Evolutionary conservation across 1,284 basidiomycete genomes (phyloP).

Genomic region (Sporisorium iseilematis-ciliati): DNA sequence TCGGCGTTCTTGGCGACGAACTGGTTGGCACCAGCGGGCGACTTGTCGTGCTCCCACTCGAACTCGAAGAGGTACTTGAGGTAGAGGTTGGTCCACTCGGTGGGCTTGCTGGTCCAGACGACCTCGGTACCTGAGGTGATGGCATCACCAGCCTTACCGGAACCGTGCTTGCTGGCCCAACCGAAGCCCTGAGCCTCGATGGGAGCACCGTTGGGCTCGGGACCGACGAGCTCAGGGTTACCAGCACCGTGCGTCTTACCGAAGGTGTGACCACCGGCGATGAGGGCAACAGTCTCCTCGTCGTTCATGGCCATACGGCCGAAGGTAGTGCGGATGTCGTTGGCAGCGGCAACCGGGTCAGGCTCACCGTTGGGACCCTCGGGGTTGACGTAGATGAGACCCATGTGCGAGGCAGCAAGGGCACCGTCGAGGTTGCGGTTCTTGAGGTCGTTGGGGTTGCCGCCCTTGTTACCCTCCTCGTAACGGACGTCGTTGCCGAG

Average conservation of each 20-base stretch:
- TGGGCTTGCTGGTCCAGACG: slow-evolving; percentile 47
- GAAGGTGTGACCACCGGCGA: slow-evolving; percentile 50
- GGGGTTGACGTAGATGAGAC: slow-evolving; percentile 50
- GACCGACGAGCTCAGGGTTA: slow-evolving; percentile 34
- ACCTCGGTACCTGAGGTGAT: slow-evolving; percentile 43
- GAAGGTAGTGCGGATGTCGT: slow-evolving; percentile 47
- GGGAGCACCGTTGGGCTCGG: slow-evolving; percentile 41
- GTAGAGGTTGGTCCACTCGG: slow-evolving; percentile 48
- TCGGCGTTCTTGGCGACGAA: slow-evolving; percentile 48
- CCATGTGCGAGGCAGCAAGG: slow-evolving; percentile 43
- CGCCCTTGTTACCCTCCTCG: slow-evolving; percentile 35
- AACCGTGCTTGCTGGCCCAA: slow-evolving; percentile 35
- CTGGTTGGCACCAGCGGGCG: slow-evolving; percentile 46
- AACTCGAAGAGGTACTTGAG: slow-evolving; percentile 52
- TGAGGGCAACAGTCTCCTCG: slow-evolving; percentile 44
- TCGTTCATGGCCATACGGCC: slow-evolving; percentile 52
- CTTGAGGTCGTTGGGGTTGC: slow-evolving; percentile 39
- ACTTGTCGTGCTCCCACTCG: slow-evolving; percentile 49
- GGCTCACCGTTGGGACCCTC: slow-evolving; percentile 46
- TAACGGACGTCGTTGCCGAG: slow-evolving; percentile 49
- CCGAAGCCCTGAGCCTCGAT: slow-evolving; percentile 43
- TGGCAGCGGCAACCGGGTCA: slow-evolving; percentile 40
- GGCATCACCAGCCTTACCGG: slow-evolving; percentile 38
- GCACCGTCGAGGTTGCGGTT: slow-evolving; percentile 38
- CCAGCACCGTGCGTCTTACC: slow-evolving; percentile 52